Evolutionary conservation across 2,329 filamentous ascomycete species (phyloP).

Genomic region (Beauveria sp.): DNA sequence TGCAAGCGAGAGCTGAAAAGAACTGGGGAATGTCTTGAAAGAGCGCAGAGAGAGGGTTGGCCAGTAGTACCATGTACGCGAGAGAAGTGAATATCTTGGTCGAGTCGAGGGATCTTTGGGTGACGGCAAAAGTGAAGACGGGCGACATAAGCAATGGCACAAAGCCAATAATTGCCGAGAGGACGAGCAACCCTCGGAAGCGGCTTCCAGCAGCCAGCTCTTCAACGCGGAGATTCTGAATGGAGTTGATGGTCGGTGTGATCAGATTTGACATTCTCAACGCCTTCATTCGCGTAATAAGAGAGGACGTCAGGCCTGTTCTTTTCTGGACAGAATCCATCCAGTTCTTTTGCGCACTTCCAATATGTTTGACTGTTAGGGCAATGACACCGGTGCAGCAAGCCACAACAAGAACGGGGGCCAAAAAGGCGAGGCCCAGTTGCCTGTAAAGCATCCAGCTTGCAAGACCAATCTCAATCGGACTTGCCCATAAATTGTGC

Average conservation of each 20-base stretch:
- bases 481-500: conserved; percentile 23
- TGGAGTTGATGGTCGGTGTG: conserved; percentile 17
- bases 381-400: conserved; percentile 18
- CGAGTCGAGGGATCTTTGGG: conserved; percentile 13
- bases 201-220: conserved; percentile 16
- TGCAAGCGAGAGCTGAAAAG: conserved; percentile 4
- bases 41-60: conserved; percentile 10
- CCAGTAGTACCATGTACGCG: conserved; percentile 16
- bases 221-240: conserved; percentile 17
- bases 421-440: conserved; percentile 19
- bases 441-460: conserved; percentile 23
- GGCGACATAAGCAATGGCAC: conserved; percentile 25
- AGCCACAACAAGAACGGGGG: conserved; percentile 12
- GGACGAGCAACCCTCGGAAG: conserved; percentile 14
- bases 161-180: conserved; percentile 18
- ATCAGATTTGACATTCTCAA: conserved; percentile 36
- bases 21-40: conserved; percentile 10
- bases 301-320: conserved; percentile 30
- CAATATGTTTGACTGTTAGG: no score
- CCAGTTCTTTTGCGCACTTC: conserved; percentile 22
- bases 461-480: conserved; percentile 21
- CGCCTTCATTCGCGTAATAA: conserved; percentile 37
- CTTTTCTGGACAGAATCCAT: conserved; percentile 35
- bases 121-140: conserved; percentile 17
- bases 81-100: conserved; percentile 18